Conservation (phyloP, 208 protist genomes). For the Acanthamoeba healyi region DNA sequence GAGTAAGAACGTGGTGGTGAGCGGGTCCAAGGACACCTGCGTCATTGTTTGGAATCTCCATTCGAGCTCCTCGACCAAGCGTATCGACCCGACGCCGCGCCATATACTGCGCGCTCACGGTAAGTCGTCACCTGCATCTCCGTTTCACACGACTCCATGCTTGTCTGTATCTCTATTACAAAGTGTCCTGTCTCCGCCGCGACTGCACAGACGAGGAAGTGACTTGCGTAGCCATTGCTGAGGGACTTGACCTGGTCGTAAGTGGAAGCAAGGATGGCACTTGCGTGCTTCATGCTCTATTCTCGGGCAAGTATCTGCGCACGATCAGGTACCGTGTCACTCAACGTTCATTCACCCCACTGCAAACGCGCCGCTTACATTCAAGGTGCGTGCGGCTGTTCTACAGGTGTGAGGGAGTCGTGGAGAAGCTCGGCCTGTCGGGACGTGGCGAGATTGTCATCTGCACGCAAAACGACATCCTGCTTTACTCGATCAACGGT, state of each 20-base stretch:
- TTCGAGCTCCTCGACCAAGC: background rate
- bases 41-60: conserved; percentile 23
- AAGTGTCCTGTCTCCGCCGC: no score
- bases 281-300: conserved; percentile 66
- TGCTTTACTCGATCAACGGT: conserved; percentile 52
- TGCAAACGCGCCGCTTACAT: no score
- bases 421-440: background rate
- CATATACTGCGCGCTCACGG: conserved; percentile 19
- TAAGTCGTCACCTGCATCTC: background rate
- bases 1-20: conserved; percentile 17
- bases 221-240: conserved; percentile 84
- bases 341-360: no score
- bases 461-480: background rate
- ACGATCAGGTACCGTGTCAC: conserved; percentile 35
- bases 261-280: conserved; percentile 84
- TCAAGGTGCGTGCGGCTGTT: no score
- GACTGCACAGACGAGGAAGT: conserved; percentile 84
- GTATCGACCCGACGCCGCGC: conserved; percentile 1
- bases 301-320: conserved; percentile 18
- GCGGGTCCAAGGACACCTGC: conserved; percentile 44
- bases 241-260: conserved; percentile 85
- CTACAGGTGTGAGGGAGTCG: background rate
- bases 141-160: background rate
- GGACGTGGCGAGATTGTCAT: conserved; percentile 18
- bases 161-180: background rate